Evolutionary conservation across 495 filamentous ascomycete species (phyloP).

Genomic region (Neurospora discreta): DNA sequence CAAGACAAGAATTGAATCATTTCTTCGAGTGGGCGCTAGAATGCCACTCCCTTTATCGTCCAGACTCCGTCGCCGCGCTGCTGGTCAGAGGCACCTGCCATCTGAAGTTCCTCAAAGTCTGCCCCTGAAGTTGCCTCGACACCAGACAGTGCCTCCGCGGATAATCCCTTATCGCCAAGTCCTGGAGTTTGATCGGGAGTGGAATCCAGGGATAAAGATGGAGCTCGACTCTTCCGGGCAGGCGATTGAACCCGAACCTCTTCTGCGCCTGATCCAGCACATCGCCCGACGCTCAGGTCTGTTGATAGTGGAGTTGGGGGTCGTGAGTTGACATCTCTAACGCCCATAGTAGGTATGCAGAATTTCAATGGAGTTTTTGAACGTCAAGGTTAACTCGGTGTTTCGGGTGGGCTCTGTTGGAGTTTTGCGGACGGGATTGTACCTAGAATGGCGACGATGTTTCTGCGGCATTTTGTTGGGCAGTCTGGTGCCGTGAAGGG

Average conservation of each 20-base stretch:
- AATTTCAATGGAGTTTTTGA: not conserved
- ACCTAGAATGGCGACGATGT: not conserved
- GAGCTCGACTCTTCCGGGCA: not conserved
- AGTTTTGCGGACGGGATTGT: not conserved
- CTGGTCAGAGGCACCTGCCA: not conserved
- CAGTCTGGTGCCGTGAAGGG: not conserved
- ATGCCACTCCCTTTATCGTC: not conserved
- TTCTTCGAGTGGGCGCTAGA: not conserved
- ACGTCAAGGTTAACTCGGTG: not conserved
- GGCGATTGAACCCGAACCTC: not conserved
- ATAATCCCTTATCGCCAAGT: not conserved
- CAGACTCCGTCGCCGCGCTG: not conserved
- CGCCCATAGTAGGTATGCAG: not conserved
- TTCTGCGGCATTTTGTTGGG: not conserved
- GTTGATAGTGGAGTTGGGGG: not conserved
- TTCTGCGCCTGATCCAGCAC: not conserved
- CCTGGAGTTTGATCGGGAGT: not conserved
- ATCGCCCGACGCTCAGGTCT: not conserved
- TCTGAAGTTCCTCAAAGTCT: not conserved
- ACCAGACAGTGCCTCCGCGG: not conserved
- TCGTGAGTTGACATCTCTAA: not conserved
- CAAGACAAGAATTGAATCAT: not conserved
- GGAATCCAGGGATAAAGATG: not conserved
- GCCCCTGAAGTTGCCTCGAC: not conserved
- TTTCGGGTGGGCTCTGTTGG: not conserved